These are phyloP conservation scores for Isoetes taiwanensis DNA, from an alignment of 75 land plant genomes.

Conservation along the genomic window DNA sequence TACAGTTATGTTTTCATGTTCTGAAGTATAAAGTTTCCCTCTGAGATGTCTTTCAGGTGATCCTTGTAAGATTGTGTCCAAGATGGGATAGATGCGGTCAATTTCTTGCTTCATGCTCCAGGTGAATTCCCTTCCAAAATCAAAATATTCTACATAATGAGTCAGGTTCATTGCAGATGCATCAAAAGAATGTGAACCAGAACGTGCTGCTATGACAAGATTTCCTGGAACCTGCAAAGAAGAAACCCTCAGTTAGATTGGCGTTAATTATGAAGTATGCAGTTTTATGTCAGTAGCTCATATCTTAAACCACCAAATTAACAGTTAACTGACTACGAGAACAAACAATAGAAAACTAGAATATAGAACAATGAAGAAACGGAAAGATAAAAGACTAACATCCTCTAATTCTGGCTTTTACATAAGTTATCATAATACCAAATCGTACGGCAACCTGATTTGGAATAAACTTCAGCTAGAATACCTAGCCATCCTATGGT, in stretches of 20 bases:
- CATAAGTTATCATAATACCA: too few species aligned
- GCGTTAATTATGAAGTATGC: too few species aligned
- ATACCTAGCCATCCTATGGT: too few species aligned
- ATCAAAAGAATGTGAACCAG: constrained; percentile 93
- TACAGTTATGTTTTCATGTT: constrained; percentile 84
- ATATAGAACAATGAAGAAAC: too few species aligned
- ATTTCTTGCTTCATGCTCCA: constrained; percentile 40
- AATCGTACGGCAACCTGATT: too few species aligned
- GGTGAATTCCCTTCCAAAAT: constrained; percentile 57
- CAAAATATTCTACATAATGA: constrained; percentile 62
- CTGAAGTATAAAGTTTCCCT: constrained; percentile 43
- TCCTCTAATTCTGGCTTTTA: too few species aligned
- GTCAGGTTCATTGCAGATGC: constrained; percentile 82
- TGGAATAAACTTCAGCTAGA: too few species aligned
- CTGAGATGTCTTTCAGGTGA: constrained; percentile 44
- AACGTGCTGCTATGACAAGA: constrained; percentile 79
- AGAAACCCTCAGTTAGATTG: neutral
- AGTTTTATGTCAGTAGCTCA: too few species aligned
- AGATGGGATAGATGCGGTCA: constrained; percentile 49
- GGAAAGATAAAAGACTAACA: too few species aligned
- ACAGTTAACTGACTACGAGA: too few species aligned
- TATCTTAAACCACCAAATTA: too few species aligned
- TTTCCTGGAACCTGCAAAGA: constrained; percentile 86
- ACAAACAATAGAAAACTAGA: too few species aligned
- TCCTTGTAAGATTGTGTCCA: constrained; percentile 26